Conservation (phyloP, 163 green algal species). For the Scenedesmus sp. region DNA sequence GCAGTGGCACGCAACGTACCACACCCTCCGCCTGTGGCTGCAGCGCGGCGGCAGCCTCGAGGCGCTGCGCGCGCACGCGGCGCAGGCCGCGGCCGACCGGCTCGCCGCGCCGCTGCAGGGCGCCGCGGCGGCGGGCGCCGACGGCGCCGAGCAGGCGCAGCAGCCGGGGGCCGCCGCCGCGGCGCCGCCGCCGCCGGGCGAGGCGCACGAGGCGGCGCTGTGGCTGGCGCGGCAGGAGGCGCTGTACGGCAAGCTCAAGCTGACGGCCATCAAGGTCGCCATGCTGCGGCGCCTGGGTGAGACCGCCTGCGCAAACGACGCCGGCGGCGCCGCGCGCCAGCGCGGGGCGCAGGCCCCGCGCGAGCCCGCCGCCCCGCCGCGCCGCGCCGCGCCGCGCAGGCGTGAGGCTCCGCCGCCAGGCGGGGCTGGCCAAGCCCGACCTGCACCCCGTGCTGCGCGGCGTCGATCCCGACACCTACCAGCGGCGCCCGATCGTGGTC, state of each 20-base stretch:
- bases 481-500: constrained; percentile 17
- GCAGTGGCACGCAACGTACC: constrained; percentile 35
- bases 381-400: neutral
- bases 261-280: constrained; percentile 22
- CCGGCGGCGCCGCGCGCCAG: neutral
- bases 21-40: constrained; percentile 12
- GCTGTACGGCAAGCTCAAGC: constrained; percentile 36
- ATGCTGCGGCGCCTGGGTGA: constrained; percentile 18
- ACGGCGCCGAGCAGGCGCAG: constrained; percentile 5
- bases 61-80: neutral
- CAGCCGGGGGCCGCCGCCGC: constrained; percentile 10
- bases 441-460: constrained; percentile 35
- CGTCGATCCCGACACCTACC: constrained; percentile 13
- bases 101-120: constrained; percentile 16
- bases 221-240: constrained; percentile 20
- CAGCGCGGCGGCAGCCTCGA: neutral
- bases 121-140: too few relatives aligned
- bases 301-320: neutral
- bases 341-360: neutral
- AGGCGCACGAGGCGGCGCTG: neutral
- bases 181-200: neutral
- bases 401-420: constrained; percentile 12
- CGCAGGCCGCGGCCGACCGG: neutral
- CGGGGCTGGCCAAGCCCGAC: constrained; percentile 3
- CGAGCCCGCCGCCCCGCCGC: neutral